Percentiles rank a stretch among this genome's conserved stretches.
Conservation (phyloP, 2,329 filamentous ascomycete species). For the Venturia nashicola region DNA sequence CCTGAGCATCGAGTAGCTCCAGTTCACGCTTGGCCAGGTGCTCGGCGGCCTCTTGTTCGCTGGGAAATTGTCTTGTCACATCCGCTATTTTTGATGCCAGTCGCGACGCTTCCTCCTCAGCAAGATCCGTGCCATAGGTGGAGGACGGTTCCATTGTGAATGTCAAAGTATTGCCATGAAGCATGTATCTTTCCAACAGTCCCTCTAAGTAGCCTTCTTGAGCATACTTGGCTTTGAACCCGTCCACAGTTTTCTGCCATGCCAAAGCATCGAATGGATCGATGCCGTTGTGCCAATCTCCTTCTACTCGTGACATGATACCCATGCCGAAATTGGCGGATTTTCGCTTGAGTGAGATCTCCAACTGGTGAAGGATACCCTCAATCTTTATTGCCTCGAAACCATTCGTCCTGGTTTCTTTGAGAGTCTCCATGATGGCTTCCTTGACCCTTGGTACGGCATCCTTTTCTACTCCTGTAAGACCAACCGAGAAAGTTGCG, state of each 20-base stretch:
- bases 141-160: constrained; percentile 90
- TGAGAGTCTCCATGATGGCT: constrained; percentile 60
- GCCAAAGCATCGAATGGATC: constrained; percentile 84
- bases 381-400: constrained; percentile 88
- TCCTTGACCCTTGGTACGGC: constrained; percentile 68
- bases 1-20: constrained; percentile 68
- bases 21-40: constrained; percentile 68
- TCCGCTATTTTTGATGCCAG: constrained; percentile 63
- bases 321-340: constrained; percentile 90
- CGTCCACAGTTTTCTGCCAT: constrained; percentile 79
- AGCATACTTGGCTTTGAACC: constrained; percentile 67
- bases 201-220: constrained; percentile 71
- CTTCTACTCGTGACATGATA: constrained; percentile 76
- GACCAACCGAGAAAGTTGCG: constrained; percentile 78
- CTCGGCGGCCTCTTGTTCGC: constrained; percentile 57
- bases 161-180: constrained; percentile 75
- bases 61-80: constrained; percentile 54
- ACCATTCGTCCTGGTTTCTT: constrained; percentile 57
- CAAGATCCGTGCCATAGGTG: constrained; percentile 61
- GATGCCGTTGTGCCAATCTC: constrained; percentile 89
- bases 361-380: constrained; percentile 84
- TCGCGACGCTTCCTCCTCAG: constrained; percentile 62
- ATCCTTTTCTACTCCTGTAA: constrained; percentile 76
- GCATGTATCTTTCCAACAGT: constrained; percentile 76
- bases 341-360: constrained; percentile 90